Evolutionary conservation across 2,329 filamentous ascomycete genomes (phyloP), one percentile per base, ranked within the genome.

Genomic region (Anthostomella pinea): DNA sequence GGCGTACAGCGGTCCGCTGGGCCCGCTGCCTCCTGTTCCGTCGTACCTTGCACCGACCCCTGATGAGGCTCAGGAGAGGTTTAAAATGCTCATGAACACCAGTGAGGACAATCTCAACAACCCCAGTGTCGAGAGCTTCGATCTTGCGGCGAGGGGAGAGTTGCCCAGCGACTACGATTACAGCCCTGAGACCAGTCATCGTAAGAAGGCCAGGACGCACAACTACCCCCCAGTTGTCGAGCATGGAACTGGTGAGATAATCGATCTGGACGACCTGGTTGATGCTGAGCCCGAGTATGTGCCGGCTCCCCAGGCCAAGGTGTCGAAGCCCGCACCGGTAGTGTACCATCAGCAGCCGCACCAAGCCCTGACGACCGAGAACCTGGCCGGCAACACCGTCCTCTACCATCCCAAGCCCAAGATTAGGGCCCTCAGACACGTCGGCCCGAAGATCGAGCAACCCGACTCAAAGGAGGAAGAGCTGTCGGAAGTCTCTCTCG

Each of bases 401-500:
- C 18, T 31, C 5, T 18, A 31, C 10, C 29, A 31, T n/a, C 29
- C 29, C 9, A 9, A 5, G 17, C 27, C 27, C 15, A 5, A 16
- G 16, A 30, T n/a, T 28, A 19, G 8, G 8, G 25, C 35, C 13
- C 20, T 34, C 14, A 31, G 21, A 13, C 23, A 21, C 29, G 20
- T 17, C 13, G 2, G 8, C 6, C 5, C 19, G n/a, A 16, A 33
- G 6, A 22, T 14, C 13, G 15, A n/a, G n/a, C n/a, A n/a, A n/a
- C n/a, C n/a, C n/a, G n/a, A n/a, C n/a, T n/a, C n/a, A n/a, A n/a
- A n/a, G n/a, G n/a, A n/a, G n/a, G n/a, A n/a, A n/a, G n/a, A n/a
- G n/a, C n/a, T n/a, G n/a, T n/a, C n/a, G n/a, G n/a, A n/a, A n/a
- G 25, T 19, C 2, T 46, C 44, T 2, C 36, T 52, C 14, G 37